phyloP scores from a whole-genome alignment of 768 basidiomycete species.

The Lactarius evosmus region DNA sequence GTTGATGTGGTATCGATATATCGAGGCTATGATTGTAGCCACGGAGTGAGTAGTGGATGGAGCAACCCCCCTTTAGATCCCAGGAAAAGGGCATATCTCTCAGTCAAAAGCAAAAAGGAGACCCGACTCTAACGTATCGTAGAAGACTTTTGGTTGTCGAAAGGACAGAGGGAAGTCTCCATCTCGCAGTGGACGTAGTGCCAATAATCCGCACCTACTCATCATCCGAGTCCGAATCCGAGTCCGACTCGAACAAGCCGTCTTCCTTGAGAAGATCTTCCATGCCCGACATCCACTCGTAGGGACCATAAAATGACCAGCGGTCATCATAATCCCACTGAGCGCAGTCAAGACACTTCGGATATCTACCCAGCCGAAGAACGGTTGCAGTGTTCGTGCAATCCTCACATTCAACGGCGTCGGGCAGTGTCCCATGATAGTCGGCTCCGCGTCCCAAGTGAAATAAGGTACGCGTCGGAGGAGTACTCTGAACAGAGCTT shows the following conservation, averaged over 20 bases:
- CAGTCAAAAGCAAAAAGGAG: no score
- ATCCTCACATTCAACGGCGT: background rate
- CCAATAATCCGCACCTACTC: background rate
- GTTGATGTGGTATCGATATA: no score
- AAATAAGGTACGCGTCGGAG: background rate
- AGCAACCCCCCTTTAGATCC: no score
- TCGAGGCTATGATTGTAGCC: no score
- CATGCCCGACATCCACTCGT: background rate
- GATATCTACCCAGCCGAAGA: background rate
- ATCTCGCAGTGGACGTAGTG: background rate
- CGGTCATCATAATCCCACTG: no score
- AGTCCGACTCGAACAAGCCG: background rate
- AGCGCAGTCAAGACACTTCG: no score
- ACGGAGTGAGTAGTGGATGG: no score
- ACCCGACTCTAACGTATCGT: no score
- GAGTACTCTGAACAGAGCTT: background rate
- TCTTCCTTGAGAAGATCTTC: background rate
- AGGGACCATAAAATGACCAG: background rate
- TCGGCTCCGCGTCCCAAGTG: background rate
- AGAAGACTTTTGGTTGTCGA: no score
- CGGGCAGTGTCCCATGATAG: background rate
- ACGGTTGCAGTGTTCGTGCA: background rate
- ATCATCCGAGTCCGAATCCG: background rate
- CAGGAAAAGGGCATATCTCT: no score
- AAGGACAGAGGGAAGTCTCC: background rate